Base-by-base conservation (phyloP, 805 yeast species). In the Hanseniaspora lachancei region DNA sequence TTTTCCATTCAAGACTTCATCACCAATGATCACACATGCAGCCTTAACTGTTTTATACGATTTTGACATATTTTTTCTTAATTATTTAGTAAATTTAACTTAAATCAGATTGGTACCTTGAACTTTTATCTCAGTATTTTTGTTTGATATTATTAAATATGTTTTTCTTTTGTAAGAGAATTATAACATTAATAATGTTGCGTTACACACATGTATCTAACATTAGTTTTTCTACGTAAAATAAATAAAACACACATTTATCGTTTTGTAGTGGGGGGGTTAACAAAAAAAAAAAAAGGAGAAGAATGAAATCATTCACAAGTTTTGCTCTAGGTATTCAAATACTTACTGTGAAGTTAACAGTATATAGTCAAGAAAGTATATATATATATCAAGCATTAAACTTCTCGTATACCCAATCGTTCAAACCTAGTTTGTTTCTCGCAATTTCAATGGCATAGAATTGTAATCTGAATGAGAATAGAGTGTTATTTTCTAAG, bases 371-470 rank as follows among this genome's bases (percentile, higher is more conserved):
- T 20, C 38, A 34, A 8, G 21, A 29, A 38, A 38, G 18, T 13
- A 15, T 44, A 24, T 24, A 32, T 24, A 2, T 29, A 9, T 8
- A 12, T 49, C 18, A 49, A 27, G 44, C 41, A 18, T 38, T 20
- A 12, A 29, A 42, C 36, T 51, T 24, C 46, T 53, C 47, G 15
- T 43, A 44, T 18, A 56, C 40, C 98, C 98, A 93, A 72, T 93
- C 96, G 72, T 93, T 93, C 64, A 86, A 76, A 39, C 95, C 95
- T 61, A 77, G 77, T 69, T 81, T 86, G 74, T 93, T 93, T 77
- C 98, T 84, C 58, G 87, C 88, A 60, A 93, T 84, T 74, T 93
- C 98, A 66, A 89, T 78, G 56, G 96, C 96, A 64, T 89, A 86
- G 68, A 93, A 93, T 72, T 93, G 97, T 66, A 91, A 80, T 73